Conservation (phyloP, 352 stramenopile genomes). For the Pythium guiyangense region DNA sequence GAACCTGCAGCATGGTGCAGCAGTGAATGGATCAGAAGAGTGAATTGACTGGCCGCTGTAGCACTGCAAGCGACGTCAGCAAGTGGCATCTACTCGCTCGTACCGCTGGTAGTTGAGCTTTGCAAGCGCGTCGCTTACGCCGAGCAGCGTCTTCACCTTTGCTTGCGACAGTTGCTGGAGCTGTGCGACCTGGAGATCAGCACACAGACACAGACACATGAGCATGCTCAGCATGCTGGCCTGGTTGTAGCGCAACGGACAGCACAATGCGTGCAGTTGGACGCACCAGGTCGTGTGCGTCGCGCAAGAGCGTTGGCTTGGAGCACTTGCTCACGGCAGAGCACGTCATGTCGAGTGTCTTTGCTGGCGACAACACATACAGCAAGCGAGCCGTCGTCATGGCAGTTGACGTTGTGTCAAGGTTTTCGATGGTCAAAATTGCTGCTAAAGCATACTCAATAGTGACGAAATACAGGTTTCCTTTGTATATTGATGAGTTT, state of each 20-base stretch:
- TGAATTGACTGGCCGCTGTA: too few species aligned
- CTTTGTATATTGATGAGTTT: too few species aligned
- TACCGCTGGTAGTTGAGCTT: slow-evolving; percentile 84
- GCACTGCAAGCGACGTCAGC: not conserved
- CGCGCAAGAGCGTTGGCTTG: slow-evolving; percentile 46
- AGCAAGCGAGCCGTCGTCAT: slow-evolving; percentile 34
- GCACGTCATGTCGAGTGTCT: slow-evolving; percentile 77
- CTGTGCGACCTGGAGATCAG: slow-evolving; percentile 30
- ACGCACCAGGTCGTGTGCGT: slow-evolving; percentile 47
- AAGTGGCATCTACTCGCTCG: not conserved
- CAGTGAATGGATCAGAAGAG: too few species aligned
- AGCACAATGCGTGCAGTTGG: not conserved
- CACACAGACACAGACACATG: too few species aligned
- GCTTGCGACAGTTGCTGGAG: slow-evolving; percentile 54
- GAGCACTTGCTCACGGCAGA: slow-evolving; percentile 25
- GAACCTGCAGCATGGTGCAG: slow-evolving; percentile 24
- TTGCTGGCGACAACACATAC: slow-evolving; percentile 86
- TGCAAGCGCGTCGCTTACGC: slow-evolving; percentile 79
- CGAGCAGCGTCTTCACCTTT: slow-evolving; percentile 79
- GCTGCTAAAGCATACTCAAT: too few species aligned
- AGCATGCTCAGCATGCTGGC: too few species aligned
- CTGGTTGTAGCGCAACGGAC: too few species aligned
- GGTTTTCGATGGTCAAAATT: too few species aligned
- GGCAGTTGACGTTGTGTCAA: too few species aligned
- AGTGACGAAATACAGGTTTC: too few species aligned